These are phyloP conservation scores for Trichoderma aggressivum DNA, from an alignment of 2,329 filamentous ascomycete species.

Conservation along the genomic window DNA sequence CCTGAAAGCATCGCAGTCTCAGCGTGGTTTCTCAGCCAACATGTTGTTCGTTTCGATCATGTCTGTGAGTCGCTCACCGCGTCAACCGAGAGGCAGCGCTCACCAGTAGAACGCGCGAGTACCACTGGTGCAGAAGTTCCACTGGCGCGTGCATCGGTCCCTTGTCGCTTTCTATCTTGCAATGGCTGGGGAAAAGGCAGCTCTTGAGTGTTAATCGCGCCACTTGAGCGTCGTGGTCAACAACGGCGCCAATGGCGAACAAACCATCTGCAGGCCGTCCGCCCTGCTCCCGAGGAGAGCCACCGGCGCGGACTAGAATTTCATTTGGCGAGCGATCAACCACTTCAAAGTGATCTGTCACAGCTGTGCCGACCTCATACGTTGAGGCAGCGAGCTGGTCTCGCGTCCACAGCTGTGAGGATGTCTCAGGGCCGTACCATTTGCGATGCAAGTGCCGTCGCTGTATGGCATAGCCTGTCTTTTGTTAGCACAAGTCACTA, in stretches of 20 bases:
- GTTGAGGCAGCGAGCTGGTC: constrained; percentile 51
- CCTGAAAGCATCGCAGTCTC: not conserved
- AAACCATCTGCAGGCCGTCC: constrained; percentile 61
- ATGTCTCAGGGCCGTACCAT: constrained; percentile 46
- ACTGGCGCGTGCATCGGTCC: constrained; percentile 30
- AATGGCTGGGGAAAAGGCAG: constrained; percentile 51
- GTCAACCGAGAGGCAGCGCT: not conserved
- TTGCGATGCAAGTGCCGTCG: constrained; percentile 50
- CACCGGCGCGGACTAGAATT: constrained; percentile 64
- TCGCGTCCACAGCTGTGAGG: constrained; percentile 58
- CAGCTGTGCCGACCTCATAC: constrained; percentile 60
- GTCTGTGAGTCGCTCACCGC: not conserved
- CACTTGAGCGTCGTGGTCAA: constrained; percentile 57
- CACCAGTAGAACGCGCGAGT: constrained; percentile 35
- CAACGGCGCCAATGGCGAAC: constrained; percentile 60
- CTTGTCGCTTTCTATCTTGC: constrained; percentile 33
- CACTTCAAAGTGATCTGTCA: constrained; percentile 72
- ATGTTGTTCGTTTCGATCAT: not conserved
- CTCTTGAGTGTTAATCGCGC: constrained; percentile 66
- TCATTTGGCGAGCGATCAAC: constrained; percentile 58
- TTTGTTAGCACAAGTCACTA: not conserved
- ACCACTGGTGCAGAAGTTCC: constrained; percentile 39
- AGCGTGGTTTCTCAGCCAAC: not conserved
- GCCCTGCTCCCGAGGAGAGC: constrained; percentile 55
- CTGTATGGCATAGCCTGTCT: constrained; percentile 55